Conservation (phyloP, 768 basidiomycete genomes). For the Rhizopogon vulgaris region DNA sequence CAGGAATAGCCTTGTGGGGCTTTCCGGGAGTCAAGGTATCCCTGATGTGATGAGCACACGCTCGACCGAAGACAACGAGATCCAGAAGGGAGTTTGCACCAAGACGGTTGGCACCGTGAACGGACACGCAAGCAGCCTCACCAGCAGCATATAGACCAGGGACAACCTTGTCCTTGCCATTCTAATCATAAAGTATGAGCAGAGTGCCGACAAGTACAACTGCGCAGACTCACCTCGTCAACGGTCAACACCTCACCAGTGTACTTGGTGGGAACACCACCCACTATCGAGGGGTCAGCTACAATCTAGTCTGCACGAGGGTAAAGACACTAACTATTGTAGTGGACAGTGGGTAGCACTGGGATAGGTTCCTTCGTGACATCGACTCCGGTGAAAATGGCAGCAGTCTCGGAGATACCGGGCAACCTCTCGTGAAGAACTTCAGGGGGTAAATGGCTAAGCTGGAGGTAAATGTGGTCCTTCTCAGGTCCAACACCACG, state of each 20-base stretch:
- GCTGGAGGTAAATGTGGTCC: slow-evolving; percentile 94
- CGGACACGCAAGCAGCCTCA: slow-evolving; percentile 97
- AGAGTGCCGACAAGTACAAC: slow-evolving; percentile 3
- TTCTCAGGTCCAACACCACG: slow-evolving; percentile 98
- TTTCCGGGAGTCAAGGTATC: slow-evolving; percentile 86
- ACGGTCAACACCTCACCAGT: slow-evolving; percentile 94
- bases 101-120: slow-evolving; percentile 98
- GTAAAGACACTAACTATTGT: slow-evolving; percentile 72
- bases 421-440: slow-evolving; percentile 95
- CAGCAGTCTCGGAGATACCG: slow-evolving; percentile 98
- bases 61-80: slow-evolving; percentile 98
- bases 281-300: slow-evolving; percentile 53
- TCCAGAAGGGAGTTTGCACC: slow-evolving; percentile 98
- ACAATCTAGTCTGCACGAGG: not conserved
- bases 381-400: slow-evolving; percentile 98
- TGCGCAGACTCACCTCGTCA: slow-evolving; percentile 43
- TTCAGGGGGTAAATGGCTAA: slow-evolving; percentile 94
- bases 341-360: slow-evolving; percentile 96
- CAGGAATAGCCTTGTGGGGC: slow-evolving; percentile 83
- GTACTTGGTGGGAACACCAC: slow-evolving; percentile 98
- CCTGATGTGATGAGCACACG: slow-evolving; percentile 96
- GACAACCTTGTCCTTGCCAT: slow-evolving; percentile 90
- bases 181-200: slow-evolving; percentile 20
- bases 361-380: slow-evolving; percentile 99
- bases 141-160: slow-evolving; percentile 98